A percentile compares a stretch with the other conserved stretches of the same genome.
Evolutionary conservation across 139 green algal genomes (phyloP).

Genomic region (Coelastrella sp.): DNA sequence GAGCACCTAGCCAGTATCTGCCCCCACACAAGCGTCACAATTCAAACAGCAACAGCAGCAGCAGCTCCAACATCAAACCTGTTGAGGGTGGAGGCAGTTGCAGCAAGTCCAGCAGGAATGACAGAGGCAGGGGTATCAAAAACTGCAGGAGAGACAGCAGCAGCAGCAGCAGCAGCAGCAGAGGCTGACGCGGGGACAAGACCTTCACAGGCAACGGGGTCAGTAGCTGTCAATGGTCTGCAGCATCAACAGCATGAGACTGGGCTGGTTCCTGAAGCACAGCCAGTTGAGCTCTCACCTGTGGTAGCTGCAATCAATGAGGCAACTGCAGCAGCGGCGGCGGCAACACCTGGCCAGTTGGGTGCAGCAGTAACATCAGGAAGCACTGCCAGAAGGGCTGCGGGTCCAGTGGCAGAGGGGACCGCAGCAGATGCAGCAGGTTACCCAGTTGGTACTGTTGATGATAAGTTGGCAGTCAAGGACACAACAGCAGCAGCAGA

Average conservation of each 20-base stretch:
- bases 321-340: too few relatives aligned
- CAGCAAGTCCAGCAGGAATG: neutral
- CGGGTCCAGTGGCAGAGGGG: neutral
- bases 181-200: too few relatives aligned
- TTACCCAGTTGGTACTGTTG: neutral
- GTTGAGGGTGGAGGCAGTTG: neutral
- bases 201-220: neutral
- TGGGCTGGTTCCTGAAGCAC: too few relatives aligned
- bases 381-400: neutral
- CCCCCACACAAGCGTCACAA: neutral
- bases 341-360: too few relatives aligned
- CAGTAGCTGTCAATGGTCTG: neutral
- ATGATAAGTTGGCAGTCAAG: neutral
- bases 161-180: neutral
- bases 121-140: neutral
- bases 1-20: neutral
- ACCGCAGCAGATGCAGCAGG: neutral
- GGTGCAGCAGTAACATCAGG: too few relatives aligned
- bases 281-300: too few relatives aligned
- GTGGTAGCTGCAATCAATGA: too few relatives aligned
- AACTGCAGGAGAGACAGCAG: neutral
- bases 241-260: too few relatives aligned
- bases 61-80: too few relatives aligned
- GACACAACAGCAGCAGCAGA: neutral
- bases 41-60: neutral